These are phyloP conservation scores for Venturia asperata DNA, from an alignment of 2,329 filamentous ascomycete genomes.

Conservation along the genomic window DNA sequence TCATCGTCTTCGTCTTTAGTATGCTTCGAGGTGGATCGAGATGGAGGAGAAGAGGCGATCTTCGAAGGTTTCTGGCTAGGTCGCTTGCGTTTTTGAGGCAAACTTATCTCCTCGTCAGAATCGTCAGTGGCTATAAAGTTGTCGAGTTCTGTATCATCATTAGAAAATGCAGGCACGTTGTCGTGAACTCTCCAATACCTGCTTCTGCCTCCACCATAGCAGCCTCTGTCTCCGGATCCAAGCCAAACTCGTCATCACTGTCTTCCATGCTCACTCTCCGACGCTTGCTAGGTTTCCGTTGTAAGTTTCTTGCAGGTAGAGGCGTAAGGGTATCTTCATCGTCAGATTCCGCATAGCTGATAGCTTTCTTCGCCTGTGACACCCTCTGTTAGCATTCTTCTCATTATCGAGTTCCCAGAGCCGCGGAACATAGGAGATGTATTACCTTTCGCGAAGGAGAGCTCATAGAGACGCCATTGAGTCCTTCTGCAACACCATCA, in stretches of 20 bases:
- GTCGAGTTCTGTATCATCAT: conserved; percentile 55
- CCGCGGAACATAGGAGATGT: neutral
- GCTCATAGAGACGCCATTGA: conserved; percentile 1
- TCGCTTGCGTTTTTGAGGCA: conserved; percentile 64
- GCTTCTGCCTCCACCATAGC: conserved; percentile 54
- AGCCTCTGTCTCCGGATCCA: conserved; percentile 50
- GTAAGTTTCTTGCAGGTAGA: conserved; percentile 39
- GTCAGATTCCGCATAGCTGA: conserved; percentile 77
- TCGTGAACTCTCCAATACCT: conserved; percentile 36
- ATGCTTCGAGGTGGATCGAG: conserved; percentile 42
- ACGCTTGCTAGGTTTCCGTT: conserved; percentile 47
- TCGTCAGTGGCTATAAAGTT: conserved; percentile 87
- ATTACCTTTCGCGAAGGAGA: conserved; percentile 19
- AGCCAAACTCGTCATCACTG: conserved; percentile 59
- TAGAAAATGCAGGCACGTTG: neutral
- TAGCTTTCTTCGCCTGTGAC: conserved; percentile 50
- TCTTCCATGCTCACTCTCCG: conserved; percentile 57
- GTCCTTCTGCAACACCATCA: conserved; percentile 29
- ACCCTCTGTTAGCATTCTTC: neutral
- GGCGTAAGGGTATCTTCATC: conserved; percentile 62
- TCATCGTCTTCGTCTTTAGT: conserved; percentile 36
- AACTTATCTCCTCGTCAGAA: conserved; percentile 59
- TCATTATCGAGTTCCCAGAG: neutral
- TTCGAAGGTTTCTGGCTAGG: conserved; percentile 43
- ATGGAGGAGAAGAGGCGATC: conserved; percentile 39